Percentiles rank a stretch among this genome's conserved stretches.
These are phyloP conservation scores for Epichloe coenophiala DNA, from an alignment of 2,329 filamentous ascomycete species.

Conservation along the genomic window DNA sequence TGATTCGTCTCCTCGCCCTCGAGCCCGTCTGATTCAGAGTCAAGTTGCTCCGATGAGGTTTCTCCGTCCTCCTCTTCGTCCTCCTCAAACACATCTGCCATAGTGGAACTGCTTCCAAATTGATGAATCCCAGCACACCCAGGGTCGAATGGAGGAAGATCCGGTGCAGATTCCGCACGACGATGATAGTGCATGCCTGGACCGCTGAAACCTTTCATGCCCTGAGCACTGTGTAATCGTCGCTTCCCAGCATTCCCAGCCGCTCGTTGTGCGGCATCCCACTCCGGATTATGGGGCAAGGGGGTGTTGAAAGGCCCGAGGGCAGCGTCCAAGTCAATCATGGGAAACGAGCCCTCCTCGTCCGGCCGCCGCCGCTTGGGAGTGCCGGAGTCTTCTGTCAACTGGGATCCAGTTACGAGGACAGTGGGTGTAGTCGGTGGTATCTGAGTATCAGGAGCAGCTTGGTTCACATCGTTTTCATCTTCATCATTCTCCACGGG, in stretches of 20 bases:
- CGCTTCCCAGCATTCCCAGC: conserved; percentile 42
- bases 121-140: conserved; percentile 43
- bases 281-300: conserved; percentile 49
- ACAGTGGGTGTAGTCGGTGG: conserved; percentile 24
- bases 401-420: conserved; percentile 27
- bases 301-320: conserved; percentile 86
- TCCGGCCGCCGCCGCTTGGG: conserved; percentile 25
- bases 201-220: conserved; percentile 53
- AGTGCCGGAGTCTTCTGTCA: conserved; percentile 9
- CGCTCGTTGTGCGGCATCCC: conserved; percentile 51
- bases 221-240: conserved; percentile 63
- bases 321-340: conserved; percentile 90
- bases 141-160: conserved; percentile 61
- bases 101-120: conserved; percentile 55
- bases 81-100: conserved; percentile 81
- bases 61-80: conserved; percentile 62
- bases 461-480: conserved; percentile 12
- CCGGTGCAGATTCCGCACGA: conserved; percentile 67
- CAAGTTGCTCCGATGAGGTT: conserved; percentile 10
- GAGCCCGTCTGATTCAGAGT: background rate
- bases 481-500: conserved; percentile 17
- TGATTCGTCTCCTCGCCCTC: conserved; percentile 23
- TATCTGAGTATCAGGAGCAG: conserved; percentile 9
- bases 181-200: conserved; percentile 65
- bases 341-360: conserved; percentile 57